phyloP scores from a whole-genome alignment of 2,329 filamentous ascomycete species.

The Pseudocercospora cruenta region DNA sequence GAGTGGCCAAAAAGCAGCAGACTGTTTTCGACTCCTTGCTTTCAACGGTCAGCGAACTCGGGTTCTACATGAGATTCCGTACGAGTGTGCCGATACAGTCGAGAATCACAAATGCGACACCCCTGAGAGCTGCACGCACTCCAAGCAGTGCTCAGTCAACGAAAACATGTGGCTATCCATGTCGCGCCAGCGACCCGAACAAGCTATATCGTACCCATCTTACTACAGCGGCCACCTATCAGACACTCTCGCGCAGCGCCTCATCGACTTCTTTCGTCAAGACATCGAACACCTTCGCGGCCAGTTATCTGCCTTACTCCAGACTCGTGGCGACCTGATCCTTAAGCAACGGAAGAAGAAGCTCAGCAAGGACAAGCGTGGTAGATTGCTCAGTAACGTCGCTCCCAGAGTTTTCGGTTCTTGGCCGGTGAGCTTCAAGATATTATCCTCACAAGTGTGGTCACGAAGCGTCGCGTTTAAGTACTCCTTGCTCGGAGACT shows the following conservation, averaged over 20 bases:
- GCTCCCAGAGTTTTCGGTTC: neutral
- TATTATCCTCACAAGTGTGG: neutral
- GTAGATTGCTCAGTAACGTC: neutral
- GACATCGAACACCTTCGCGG: slow-evolving; percentile 2
- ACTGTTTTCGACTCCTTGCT: neutral
- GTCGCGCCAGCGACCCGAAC: neutral
- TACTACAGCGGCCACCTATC: neutral
- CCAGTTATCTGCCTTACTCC: neutral
- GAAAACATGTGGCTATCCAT: neutral
- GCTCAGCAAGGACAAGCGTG: neutral
- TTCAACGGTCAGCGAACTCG: neutral
- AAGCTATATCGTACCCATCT: neutral
- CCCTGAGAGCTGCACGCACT: neutral
- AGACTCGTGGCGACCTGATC: neutral
- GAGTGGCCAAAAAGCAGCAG: neutral
- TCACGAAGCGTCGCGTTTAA: too few relatives aligned
- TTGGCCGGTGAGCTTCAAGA: neutral
- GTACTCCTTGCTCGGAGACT: too few relatives aligned
- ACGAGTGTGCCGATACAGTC: neutral
- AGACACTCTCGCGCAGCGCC: slow-evolving; percentile 4
- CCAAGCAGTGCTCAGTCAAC: neutral
- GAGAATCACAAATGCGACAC: neutral
- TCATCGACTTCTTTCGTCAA: neutral
- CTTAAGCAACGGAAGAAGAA: neutral
- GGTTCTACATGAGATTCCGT: neutral